phyloP scores from a whole-genome alignment of 2,329 filamentous ascomycete species.

The Talaromyces sp. region DNA sequence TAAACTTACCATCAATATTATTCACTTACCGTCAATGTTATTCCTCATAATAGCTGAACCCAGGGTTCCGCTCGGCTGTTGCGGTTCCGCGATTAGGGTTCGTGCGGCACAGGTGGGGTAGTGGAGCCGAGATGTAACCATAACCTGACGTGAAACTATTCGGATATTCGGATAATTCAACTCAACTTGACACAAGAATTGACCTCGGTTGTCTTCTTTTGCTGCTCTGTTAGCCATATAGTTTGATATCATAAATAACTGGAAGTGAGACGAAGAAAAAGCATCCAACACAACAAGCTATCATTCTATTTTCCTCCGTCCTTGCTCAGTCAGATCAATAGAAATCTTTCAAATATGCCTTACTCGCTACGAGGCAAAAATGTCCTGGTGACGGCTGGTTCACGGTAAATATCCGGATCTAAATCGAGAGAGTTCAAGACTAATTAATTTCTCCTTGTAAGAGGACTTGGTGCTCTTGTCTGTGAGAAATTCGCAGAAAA shows the following conservation, averaged over 20 bases:
- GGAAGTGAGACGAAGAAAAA: background rate
- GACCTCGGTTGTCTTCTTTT: background rate
- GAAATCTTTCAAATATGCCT: background rate
- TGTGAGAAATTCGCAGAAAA: background rate
- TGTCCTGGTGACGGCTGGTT: background rate
- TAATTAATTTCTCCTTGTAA: background rate
- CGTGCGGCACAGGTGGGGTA: background rate
- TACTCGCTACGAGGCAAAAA: background rate
- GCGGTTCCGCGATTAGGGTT: background rate
- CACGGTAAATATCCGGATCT: background rate
- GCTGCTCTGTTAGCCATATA: background rate
- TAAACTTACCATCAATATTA: background rate
- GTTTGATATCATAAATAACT: background rate
- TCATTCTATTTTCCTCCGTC: background rate
- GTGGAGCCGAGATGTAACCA: background rate
- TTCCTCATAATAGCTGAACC: no score
- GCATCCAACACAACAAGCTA: background rate
- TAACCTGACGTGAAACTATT: background rate
- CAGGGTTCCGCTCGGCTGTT: background rate
- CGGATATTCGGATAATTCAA: background rate
- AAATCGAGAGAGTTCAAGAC: background rate
- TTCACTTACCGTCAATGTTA: no score
- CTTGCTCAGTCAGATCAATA: background rate
- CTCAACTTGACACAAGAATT: background rate
- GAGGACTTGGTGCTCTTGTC: background rate